Base-by-base conservation (phyloP, 2,329 filamentous ascomycete genomes). In the Penicillium italicum region DNA sequence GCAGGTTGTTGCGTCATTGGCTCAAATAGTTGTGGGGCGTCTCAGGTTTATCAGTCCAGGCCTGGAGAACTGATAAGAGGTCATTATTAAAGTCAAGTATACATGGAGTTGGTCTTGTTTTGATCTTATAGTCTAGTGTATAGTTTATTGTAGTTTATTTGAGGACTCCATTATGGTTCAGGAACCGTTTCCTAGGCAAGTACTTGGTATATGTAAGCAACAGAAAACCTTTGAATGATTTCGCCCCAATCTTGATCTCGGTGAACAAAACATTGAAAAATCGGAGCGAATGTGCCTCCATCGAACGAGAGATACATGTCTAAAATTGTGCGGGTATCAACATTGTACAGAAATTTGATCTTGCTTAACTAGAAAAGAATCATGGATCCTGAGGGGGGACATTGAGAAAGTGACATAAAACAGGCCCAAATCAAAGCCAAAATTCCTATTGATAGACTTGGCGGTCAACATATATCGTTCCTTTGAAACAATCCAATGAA, bases 1-100 rank as follows among this genome's bases (percentile, higher is more conserved):
- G 62, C 46, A 64, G 38, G 47, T 55, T 1, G 53, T 55, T 51
- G 53, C 53, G 53, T 42, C 11, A 41, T 40, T 31, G 43, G 50
- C 7, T 16, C 18, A 33, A 14, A 5, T 24, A 2, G 4, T 10
- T 28, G 18, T 41, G 34, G 41, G 16, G 28, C 34, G 4, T 40
- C 10, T 48, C 50, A 14, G 47, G 2, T 4, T 33, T 50, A 43
- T 50, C 36, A n/a, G 45, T 16, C 30, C 37, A 5, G 4, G 4
- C 12, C 6, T 8, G 12, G 20, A 4, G 38, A 20, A 22, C 24
- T 34, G 51, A 50, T 54, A 54, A 54, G 51, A 54, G 34, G 22
- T 34, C 9, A n/a, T 34, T n/a, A 33, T 45, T 31, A 24, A 34
- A 41, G 37, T 31, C 36, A n/a, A 26, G 3, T 28, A 28, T 26